Base-by-base conservation (phyloP, 23 red algal genomes). In the Gracilariopsis chorda region DNA sequence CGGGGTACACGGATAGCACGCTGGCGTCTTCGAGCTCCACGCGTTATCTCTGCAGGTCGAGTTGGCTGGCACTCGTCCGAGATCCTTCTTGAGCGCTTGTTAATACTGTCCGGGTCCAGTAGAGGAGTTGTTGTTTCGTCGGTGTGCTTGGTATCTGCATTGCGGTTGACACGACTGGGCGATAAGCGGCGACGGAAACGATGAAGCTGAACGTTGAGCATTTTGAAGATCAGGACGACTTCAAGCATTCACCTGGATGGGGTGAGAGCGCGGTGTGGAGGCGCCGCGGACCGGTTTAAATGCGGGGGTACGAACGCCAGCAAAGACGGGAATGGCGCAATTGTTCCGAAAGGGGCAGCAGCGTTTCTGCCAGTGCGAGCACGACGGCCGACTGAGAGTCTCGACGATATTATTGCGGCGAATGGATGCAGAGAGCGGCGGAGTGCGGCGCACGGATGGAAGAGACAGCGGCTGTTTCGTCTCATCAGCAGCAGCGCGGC, bases 171-270 rank as follows among this genome's bases (percentile, higher is more conserved):
- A 19, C 5, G 55, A 27, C n/a, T 14, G 63, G 63, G 63, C 63
- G 63, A 70, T 17, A 65, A 17, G 3, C 63, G 63, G n/a, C 63
- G 63, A 34, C 63, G 63, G 23, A 70, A 30, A 41, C 63, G 63
- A 70, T 70, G 63, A 70, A 70, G 63, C 33, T 70, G 63, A 70
- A 70, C 63, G 63, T 70, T 70, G 29, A 70, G 63, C 63, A 70
- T 70, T 33, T 10, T 70, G 43, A 21, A 12, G 11, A 70, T 33
- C 33, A 70, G 33, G 43, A 70, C 63, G 23, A 70, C 3, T 2
- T 70, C 63, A 6, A 70, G 63, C 63, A 70, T 70, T 1, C 63
- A 28, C 63, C 1, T n/a, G n/a, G n/a, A n/a, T n/a, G n/a, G n/a
- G n/a, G n/a, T n/a, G n/a, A n/a, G n/a, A n/a, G n/a, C n/a, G n/a